Conservation (phyloP, 768 basidiomycete genomes). For the Tubosaeta sp. region DNA sequence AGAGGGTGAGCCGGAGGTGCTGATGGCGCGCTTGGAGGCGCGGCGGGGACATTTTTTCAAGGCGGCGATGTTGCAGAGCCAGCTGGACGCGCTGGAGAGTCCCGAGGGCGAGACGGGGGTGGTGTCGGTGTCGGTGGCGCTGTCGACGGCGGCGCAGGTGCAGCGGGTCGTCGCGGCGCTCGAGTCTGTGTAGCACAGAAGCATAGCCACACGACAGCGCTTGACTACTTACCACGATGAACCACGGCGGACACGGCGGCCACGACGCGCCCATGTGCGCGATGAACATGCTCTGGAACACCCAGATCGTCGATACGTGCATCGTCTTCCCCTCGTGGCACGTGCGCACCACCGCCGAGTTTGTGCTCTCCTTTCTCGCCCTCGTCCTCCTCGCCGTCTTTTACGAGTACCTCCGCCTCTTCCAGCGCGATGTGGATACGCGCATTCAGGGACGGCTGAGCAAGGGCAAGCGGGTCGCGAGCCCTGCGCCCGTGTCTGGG, state of each 20-base stretch:
- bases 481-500: slow-evolving; percentile 22
- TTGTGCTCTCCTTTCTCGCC: slow-evolving; percentile 60
- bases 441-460: slow-evolving; percentile 49
- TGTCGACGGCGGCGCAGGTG: slow-evolving; percentile 55
- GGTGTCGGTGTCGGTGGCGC: slow-evolving; percentile 53
- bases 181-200: too few relatives aligned
- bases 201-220: slow-evolving; percentile 7
- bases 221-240: slow-evolving; percentile 16
- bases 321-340: slow-evolving; percentile 80
- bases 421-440: slow-evolving; percentile 55
- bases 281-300: slow-evolving; percentile 89
- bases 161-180: slow-evolving; percentile 28
- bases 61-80: slow-evolving; percentile 74
- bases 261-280: slow-evolving; percentile 55
- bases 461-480: slow-evolving; percentile 47
- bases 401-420: slow-evolving; percentile 74
- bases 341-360: slow-evolving; percentile 50
- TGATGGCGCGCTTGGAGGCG: slow-evolving; percentile 60
- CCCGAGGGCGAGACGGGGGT: slow-evolving; percentile 67
- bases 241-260: slow-evolving; percentile 45
- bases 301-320: slow-evolving; percentile 74
- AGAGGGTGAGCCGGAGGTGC: slow-evolving; percentile 49
- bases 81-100: slow-evolving; percentile 64
- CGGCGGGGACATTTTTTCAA: slow-evolving; percentile 83
- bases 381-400: slow-evolving; percentile 67